Conservation (phyloP, 768 basidiomycete species). For the Tylopilus plumbeoviolaceoides region DNA sequence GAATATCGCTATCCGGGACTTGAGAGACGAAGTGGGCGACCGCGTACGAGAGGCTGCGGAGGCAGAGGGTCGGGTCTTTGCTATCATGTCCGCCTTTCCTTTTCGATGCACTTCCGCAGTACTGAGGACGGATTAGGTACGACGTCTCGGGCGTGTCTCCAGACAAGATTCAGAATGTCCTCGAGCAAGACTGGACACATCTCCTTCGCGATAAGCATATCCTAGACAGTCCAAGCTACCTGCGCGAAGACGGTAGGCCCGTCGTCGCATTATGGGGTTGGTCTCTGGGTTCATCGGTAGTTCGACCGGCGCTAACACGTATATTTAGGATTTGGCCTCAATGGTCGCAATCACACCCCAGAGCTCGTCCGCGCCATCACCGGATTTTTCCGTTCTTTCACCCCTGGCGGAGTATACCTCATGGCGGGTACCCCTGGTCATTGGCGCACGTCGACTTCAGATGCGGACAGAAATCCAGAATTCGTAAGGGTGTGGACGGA, state of each 20-base stretch:
- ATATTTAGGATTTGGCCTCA: constrained; percentile 63
- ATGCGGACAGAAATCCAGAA: constrained; percentile 64
- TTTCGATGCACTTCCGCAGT: background rate
- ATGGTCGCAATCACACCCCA: constrained; percentile 58
- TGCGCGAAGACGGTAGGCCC: constrained; percentile 63
- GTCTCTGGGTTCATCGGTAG: background rate
- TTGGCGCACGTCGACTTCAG: constrained; percentile 69
- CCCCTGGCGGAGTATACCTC: constrained; percentile 72
- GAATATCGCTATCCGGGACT: constrained; percentile 51
- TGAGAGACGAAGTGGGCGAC: constrained; percentile 73
- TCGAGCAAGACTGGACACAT: constrained; percentile 73
- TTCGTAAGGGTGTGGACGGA: constrained; percentile 69
- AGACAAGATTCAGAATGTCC: constrained; percentile 59
- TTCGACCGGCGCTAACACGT: background rate
- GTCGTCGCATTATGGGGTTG: constrained; percentile 74
- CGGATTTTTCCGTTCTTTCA: constrained; percentile 52
- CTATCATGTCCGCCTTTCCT: constrained; percentile 63
- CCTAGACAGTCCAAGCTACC: constrained; percentile 69
- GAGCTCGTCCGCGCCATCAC: constrained; percentile 51
- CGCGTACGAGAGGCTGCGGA: constrained; percentile 75
- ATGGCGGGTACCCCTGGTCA: constrained; percentile 66
- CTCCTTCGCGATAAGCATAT: constrained; percentile 58
- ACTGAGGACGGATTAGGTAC: constrained; percentile 48
- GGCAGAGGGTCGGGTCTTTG: constrained; percentile 74
- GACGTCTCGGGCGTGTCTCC: constrained; percentile 77